These are phyloP conservation scores for Pulveroboletus sp. DNA, from an alignment of 768 basidiomycete species.

Conservation along the genomic window DNA sequence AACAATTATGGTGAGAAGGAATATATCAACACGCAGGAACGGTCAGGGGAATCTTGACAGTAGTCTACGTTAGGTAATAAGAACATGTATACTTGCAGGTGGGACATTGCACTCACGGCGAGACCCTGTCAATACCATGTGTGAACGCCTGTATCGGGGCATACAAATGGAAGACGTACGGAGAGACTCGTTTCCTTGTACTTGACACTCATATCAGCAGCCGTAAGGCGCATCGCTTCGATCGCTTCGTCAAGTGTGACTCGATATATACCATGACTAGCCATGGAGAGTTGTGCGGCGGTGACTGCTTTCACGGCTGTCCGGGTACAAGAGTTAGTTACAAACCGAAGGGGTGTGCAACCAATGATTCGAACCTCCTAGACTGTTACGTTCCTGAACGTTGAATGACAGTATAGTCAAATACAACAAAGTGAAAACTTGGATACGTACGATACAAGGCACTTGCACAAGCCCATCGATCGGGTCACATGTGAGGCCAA, in stretches of 20 bases:
- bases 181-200: conserved; percentile 96
- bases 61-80: conserved; percentile 42
- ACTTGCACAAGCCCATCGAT: conserved; percentile 93
- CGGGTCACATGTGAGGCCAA: conserved; percentile 92
- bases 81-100: conserved; percentile 6
- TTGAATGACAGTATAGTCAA: conserved; percentile 31
- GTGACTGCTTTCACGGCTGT: conserved; percentile 90
- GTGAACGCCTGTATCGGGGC: background rate
- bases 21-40: conserved; percentile 70
- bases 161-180: conserved; percentile 40
- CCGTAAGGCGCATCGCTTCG: conserved; percentile 91
- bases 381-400: conserved; percentile 73
- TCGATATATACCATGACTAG: conserved; percentile 82
- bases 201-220: conserved; percentile 91
- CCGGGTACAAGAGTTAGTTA: conserved; percentile 7
- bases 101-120: conserved; percentile 42
- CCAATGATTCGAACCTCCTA: conserved; percentile 57
- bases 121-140: conserved; percentile 41
- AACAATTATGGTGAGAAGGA: background rate
- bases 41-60: conserved; percentile 80
- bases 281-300: conserved; percentile 92
- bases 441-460: conserved; percentile 76
- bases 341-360: background rate
- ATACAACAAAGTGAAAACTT: background rate
- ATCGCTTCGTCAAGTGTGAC: conserved; percentile 94